Conservation (phyloP, 257 asterid species). For the Coffea eugenioides region DNA sequence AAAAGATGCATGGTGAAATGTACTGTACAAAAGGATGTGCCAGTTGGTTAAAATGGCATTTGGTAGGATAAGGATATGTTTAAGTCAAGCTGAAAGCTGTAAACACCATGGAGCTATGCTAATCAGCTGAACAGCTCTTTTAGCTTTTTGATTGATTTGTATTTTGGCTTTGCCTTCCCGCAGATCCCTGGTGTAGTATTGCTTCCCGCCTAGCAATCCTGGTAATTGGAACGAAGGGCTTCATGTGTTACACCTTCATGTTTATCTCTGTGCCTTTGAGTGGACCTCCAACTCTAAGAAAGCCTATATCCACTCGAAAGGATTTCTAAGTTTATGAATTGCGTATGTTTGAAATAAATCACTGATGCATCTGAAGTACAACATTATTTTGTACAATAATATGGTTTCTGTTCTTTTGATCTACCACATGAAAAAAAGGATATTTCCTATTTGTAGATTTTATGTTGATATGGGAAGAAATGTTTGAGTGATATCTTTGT, state of each 20-base stretch:
- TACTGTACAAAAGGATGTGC: neutral
- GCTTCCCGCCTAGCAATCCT: no score
- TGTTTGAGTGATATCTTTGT: neutral
- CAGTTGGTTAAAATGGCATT: neutral
- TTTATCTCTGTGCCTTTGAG: neutral
- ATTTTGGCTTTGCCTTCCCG: no score
- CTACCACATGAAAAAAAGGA: neutral
- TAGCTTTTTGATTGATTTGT: neutral
- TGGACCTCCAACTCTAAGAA: neutral
- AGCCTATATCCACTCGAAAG: neutral
- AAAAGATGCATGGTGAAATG: neutral
- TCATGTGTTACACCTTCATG: neutral
- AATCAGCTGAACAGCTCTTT: no score
- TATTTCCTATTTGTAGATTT: neutral
- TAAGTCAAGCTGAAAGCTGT: neutral
- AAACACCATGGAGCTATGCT: neutral
- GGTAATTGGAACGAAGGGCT: no score
- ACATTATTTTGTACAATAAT: neutral
- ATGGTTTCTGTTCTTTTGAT: neutral
- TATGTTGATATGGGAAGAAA: neutral
- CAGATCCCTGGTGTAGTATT: no score
- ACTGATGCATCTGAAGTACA: neutral
- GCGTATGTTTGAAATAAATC: neutral
- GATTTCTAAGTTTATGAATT: neutral
- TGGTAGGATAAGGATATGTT: neutral